Evolutionary conservation across 2,329 filamentous ascomycete species (phyloP), one percentile per base, ranked within the genome.

Genomic region (Endoconidiophora polonica): DNA sequence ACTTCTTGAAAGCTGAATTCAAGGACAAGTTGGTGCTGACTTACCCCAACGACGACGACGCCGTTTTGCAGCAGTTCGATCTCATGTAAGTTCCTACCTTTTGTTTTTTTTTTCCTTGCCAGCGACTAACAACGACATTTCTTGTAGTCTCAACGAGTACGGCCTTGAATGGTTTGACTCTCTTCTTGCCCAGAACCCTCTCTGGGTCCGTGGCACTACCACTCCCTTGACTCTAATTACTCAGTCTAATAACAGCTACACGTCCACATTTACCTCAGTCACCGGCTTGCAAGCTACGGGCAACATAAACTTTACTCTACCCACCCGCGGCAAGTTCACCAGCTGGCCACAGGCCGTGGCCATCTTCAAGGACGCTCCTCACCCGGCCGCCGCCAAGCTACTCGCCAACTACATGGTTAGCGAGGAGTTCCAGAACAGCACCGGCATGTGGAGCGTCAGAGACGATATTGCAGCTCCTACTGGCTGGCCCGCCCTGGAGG

Each of bases 11-110:
- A 5, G 71, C 72, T 0, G 66, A 70, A 51, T 72, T 67, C 60
- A 76, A 76, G 59, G 60, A 69, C 53, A 74, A 71, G 58, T 60
- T 76, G 3, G 68, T 69, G 2, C 57, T 76, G 9, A 74, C 72
- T 0, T 76, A 76, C 50, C 74, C 73, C 7, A 74, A 76, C 52
- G 74, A 76, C 39, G 73, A 77, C 40, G 73, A 77, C 49, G 73
- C 73, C 0, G 67, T 76, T 2, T 60, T 73, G 0, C 75, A 63
- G 40, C 66, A 68, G 2, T 73, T 71, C 40, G 62, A 72, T 39
- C 59, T 72, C 1, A 66, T 75, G 66, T 68, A 58, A 62, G 65
- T 57, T 12, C 7, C 7, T 33, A 10, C 29, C 29, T 33, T 3
- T 33, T 4, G 29, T 9, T 1, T 5, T 3, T 1, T 5, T 6